Evolutionary conservation across 2,329 filamentous ascomycete species (phyloP).

Genomic region (Chaetomium sp.): DNA sequence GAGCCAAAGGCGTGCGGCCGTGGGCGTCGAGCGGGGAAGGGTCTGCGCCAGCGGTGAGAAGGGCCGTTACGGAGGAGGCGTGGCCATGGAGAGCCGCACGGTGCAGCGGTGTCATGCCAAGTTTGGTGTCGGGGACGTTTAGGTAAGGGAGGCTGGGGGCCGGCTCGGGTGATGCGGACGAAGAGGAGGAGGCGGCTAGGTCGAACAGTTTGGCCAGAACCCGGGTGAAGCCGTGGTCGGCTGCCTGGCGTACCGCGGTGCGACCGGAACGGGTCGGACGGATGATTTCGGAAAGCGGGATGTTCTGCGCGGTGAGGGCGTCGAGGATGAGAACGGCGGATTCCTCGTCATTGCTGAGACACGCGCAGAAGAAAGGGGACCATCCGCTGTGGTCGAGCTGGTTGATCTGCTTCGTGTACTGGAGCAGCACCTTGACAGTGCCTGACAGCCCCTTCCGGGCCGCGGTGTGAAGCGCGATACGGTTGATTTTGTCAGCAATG

Average conservation of each 20-base stretch:
- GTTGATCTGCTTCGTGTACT: slow-evolving; percentile 10
- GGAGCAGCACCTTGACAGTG: slow-evolving; percentile 3
- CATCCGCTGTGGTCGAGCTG: slow-evolving; percentile 10
- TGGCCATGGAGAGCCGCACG: slow-evolving; percentile 17
- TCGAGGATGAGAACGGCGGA: slow-evolving; percentile 13
- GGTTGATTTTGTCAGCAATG: slow-evolving; percentile 5
- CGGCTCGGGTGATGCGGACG: not conserved
- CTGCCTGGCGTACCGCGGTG: slow-evolving; percentile 18
- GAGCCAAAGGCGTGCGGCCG: slow-evolving; percentile 9
- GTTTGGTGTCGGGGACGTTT: slow-evolving; percentile 15
- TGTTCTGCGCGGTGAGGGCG: slow-evolving; percentile 4
- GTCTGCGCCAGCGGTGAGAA: slow-evolving; percentile 14
- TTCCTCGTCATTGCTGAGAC: slow-evolving; percentile 11
- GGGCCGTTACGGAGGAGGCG: slow-evolving; percentile 6
- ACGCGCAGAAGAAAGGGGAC: slow-evolving; percentile 18
- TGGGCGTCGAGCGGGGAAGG: slow-evolving; percentile 6
- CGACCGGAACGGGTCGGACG: slow-evolving; percentile 3
- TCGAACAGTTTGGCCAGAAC: slow-evolving; percentile 13
- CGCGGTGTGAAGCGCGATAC: slow-evolving; percentile 11
- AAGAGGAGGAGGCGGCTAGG: not conserved
- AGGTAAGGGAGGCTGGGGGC: slow-evolving; percentile 6
- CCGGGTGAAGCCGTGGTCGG: slow-evolving; percentile 13
- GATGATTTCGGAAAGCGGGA: slow-evolving; percentile 19
- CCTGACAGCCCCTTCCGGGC: slow-evolving; percentile 4
- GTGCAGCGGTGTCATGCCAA: slow-evolving; percentile 18